A percentile compares a stretch with the other conserved stretches of the same genome.
These are phyloP conservation scores for Sarcomyxa edulis DNA, from an alignment of 768 basidiomycete genomes.

Conservation along the genomic window DNA sequence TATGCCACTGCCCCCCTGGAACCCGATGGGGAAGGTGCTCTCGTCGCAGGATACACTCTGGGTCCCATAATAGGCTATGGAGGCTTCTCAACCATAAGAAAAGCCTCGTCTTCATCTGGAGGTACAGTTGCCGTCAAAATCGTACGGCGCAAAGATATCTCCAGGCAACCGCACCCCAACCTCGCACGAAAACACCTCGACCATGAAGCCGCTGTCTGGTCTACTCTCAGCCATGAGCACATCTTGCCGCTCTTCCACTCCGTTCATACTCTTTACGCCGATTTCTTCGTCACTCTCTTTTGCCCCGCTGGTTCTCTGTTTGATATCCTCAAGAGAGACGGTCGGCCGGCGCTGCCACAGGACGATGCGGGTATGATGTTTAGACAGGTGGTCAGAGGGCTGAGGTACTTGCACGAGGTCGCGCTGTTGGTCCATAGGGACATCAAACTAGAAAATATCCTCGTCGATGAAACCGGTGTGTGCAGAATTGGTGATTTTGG, in stretches of 20 bases:
- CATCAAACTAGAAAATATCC: conserved; percentile 94
- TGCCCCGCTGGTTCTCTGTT: conserved; percentile 85
- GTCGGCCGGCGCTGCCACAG: conserved; percentile 59
- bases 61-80: conserved; percentile 76
- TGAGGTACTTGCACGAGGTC: conserved; percentile 78
- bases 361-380: conserved; percentile 86
- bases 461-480: conserved; percentile 85
- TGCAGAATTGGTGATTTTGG: conserved; percentile 87
- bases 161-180: conserved; percentile 43
- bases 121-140: conserved; percentile 81
- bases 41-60: conserved; percentile 67
- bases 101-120: conserved; percentile 60
- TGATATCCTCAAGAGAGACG: conserved; percentile 73
- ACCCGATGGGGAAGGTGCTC: conserved; percentile 67
- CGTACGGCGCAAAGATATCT: conserved; percentile 53
- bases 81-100: conserved; percentile 75
- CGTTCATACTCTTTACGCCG: conserved; percentile 53
- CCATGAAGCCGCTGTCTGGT: conserved; percentile 72
- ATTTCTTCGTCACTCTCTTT: conserved; percentile 77
- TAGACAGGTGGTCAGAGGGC: conserved; percentile 76
- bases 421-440: conserved; percentile 85
- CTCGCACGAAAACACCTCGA: conserved; percentile 51
- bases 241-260: conserved; percentile 77
- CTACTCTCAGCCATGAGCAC: conserved; percentile 75
- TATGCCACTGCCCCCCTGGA: conserved; percentile 22